Base-by-base conservation (phyloP, 768 basidiomycete species). In the Lentinula sp. region DNA sequence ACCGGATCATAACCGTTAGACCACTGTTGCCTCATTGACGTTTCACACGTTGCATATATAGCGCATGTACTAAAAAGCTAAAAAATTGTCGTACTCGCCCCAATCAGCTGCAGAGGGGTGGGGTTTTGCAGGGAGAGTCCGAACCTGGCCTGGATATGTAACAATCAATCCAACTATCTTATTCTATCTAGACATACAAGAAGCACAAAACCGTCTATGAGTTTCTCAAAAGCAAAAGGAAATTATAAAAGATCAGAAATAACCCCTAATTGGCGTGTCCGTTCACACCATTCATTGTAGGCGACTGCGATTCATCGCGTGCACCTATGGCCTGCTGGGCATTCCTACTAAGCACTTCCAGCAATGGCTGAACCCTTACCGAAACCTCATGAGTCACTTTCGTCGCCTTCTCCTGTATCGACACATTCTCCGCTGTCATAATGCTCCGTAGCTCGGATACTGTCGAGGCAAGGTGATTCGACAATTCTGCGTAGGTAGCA, bases 351-450 rank as follows among this genome's bases (percentile, higher is more conserved):
- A 84, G 66, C 13, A 73, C 74, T 39, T 86, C 85, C 13, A 91
- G 77, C 56, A 89, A 69, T 18, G 89, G 90, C 32, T 75, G 75
- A 23, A 90, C 82, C 37, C 81, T 81, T 28, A 81, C 79, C 66
- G 77, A 81, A 28, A 91, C 85, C 58, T 88, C 84, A 57, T 77
- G 73, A 23, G 77, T 71, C 18, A 90, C 74, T 61, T 81, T 82
- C 51, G 71, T 65, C 16, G 84, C 79, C 76, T 89, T 91, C 60
- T 89, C 88, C 48, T 81, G 78, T 3, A 89, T 62, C 0, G 87
- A 78, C 16, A 85, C 67, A 57, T 88, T 80, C 60, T 84, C 80
- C 39, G 74, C 71, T 16, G 75, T 77, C 53, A 87, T 66, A 63
- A 88, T 85, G 32, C 68, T 62, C 28, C 78, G 77, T 36, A 91